These are phyloP conservation scores for Tulasnella sp. DNA, from an alignment of 768 basidiomycete genomes.

Conservation along the genomic window DNA sequence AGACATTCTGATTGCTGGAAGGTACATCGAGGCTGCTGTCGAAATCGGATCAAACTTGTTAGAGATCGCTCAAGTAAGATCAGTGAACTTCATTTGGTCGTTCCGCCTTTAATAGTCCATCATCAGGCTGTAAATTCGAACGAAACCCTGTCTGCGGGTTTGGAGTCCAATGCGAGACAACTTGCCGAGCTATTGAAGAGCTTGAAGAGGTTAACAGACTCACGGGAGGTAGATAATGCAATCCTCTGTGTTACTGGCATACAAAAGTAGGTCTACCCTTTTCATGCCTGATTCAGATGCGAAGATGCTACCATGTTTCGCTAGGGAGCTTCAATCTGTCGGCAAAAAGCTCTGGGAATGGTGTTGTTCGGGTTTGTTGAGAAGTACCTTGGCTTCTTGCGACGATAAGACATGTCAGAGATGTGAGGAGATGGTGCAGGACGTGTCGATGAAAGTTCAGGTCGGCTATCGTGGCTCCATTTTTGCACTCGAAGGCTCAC, in stretches of 20 bases:
- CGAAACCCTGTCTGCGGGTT: not conserved
- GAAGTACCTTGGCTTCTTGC: too few species aligned
- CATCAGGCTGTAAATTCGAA: not conserved
- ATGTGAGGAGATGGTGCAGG: too few species aligned
- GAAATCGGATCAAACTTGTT: too few species aligned
- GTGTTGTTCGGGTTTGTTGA: too few species aligned
- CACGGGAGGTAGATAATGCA: not conserved
- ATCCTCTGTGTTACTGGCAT: not conserved
- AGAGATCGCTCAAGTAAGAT: not conserved
- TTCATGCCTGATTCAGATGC: not conserved
- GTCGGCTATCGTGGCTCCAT: too few species aligned
- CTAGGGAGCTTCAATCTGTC: not conserved
- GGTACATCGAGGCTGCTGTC: too few species aligned
- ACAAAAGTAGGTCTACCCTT: too few species aligned
- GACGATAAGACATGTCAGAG: too few species aligned
- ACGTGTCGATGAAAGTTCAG: too few species aligned
- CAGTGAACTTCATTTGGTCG: not conserved
- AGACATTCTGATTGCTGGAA: too few species aligned
- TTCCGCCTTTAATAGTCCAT: not conserved
- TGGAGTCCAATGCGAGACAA: not conserved
- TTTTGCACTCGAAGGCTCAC: too few species aligned
- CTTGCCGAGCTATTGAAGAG: not conserved
- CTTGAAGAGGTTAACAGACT: too few species aligned
- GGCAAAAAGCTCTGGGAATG: not conserved
- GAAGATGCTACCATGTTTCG: not conserved